Conservation (phyloP, 2,329 filamentous ascomycete species). For the Alternaria conjuncta region DNA sequence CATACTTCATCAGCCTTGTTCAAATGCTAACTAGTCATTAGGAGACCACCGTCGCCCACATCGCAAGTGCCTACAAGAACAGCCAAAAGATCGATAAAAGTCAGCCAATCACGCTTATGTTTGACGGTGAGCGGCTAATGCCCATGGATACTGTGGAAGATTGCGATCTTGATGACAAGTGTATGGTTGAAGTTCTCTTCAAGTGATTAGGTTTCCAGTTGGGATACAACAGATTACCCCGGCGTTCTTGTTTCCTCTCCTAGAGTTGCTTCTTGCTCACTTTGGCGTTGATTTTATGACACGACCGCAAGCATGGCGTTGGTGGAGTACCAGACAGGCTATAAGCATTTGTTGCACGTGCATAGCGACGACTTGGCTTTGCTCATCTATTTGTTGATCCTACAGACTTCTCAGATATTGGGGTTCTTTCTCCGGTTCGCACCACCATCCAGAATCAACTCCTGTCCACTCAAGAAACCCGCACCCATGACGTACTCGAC, state of each 20-base stretch:
- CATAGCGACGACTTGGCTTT: background rate
- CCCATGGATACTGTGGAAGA: constrained; percentile 42
- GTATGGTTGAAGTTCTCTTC: constrained; percentile 45
- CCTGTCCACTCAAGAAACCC: constrained; percentile 49
- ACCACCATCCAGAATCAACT: constrained; percentile 30
- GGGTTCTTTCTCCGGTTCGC: constrained; percentile 33
- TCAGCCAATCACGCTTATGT: constrained; percentile 44
- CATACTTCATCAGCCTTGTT: background rate
- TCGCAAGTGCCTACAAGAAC: constrained; percentile 39
- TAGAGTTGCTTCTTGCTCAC: background rate
- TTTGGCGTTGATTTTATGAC: background rate
- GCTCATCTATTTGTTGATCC: background rate
- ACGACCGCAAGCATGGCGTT: constrained; percentile 8
- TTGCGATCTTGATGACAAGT: constrained; percentile 47
- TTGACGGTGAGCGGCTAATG: constrained; percentile 47
- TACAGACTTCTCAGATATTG: constrained; percentile 14
- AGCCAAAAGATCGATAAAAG: constrained; percentile 26
- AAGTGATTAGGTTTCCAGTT: constrained; percentile 27
- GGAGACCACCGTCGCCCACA: constrained; percentile 39
- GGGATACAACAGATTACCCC: background rate
- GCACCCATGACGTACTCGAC: constrained; percentile 51
- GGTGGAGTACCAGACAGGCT: background rate
- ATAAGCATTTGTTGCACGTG: background rate
- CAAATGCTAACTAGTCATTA: constrained; percentile 21
- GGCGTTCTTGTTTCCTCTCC: background rate